Evolutionary conservation across 495 filamentous ascomycete genomes (phyloP).

Genomic region (Lophiostoma macrostomum): DNA sequence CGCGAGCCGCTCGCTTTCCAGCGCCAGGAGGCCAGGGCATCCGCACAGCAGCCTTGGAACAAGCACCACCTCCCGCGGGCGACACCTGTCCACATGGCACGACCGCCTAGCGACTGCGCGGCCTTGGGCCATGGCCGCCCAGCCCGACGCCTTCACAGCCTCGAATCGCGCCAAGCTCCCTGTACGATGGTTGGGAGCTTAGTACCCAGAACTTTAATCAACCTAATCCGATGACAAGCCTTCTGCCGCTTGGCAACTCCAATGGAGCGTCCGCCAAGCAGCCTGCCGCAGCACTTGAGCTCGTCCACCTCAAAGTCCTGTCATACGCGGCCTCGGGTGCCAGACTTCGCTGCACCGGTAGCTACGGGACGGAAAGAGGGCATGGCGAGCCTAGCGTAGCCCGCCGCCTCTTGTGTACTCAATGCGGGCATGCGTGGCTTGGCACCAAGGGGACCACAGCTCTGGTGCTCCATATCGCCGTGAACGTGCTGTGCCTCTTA

Average conservation of each 20-base stretch:
- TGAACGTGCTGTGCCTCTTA: neutral
- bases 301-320: too few relatives aligned
- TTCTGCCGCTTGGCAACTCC: slow-evolving; percentile 13
- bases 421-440: slow-evolving; percentile 11
- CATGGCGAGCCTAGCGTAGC: neutral
- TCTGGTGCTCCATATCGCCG: slow-evolving; percentile 2
- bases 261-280: neutral
- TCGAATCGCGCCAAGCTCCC: slow-evolving; percentile 19
- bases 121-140: too few relatives aligned
- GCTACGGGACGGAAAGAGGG: neutral
- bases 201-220: slow-evolving; percentile 6
- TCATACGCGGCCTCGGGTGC: neutral
- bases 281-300: too few relatives aligned
- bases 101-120: slow-evolving; percentile 13
- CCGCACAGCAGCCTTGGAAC: too few relatives aligned
- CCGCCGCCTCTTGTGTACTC: slow-evolving; percentile 1
- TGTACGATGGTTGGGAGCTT: neutral
- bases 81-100: neutral
- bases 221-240: slow-evolving; percentile 31
- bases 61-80: too few relatives aligned
- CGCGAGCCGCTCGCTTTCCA: too few relatives aligned
- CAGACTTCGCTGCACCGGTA: neutral
- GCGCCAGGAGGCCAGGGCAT: too few relatives aligned
- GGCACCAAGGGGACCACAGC: slow-evolving; percentile 19
- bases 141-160: slow-evolving; percentile 5